Percentiles rank a stretch among this genome's conserved stretches.
Evolutionary conservation across 176 grass and related monocot genomes (phyloP).

Genomic region (Poa pratensis): DNA sequence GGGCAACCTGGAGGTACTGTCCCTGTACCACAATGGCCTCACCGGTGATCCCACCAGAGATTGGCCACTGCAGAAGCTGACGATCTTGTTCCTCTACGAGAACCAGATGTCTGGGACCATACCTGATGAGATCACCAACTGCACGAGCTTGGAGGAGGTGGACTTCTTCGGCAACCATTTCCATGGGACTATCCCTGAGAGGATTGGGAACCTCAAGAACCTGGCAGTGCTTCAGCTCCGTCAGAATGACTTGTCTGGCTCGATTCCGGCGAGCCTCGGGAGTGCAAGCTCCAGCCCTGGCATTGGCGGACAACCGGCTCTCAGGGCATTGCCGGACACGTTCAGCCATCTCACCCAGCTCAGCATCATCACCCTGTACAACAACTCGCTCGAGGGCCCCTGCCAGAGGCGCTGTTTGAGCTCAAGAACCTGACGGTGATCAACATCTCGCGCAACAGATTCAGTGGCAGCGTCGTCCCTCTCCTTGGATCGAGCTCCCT

Average conservation of each 20-base stretch:
- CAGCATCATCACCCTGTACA: conserved; percentile 85
- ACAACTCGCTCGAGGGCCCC: conserved; percentile 73
- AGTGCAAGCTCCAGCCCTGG: conserved; percentile 77
- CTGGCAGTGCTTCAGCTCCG: conserved; percentile 83
- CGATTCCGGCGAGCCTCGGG: conserved; percentile 79
- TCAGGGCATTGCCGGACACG: conserved; percentile 59
- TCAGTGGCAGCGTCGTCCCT: conserved; percentile 68
- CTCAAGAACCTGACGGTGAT: conserved; percentile 81
- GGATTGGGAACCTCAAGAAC: conserved; percentile 76
- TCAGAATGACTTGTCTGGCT: conserved; percentile 84
- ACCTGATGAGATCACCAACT: conserved; percentile 69
- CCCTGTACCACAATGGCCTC: conserved; percentile 86
- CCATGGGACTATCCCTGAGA: conserved; percentile 60
- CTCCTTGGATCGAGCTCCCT: conserved; percentile 70
- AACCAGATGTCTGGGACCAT: conserved; percentile 88
- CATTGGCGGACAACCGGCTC: conserved; percentile 85
- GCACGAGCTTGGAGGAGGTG: conserved; percentile 80
- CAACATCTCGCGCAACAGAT: conserved; percentile 85
- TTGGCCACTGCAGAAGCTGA: conserved; percentile 65
- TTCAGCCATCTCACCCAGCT: conserved; percentile 64
- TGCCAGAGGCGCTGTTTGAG: conserved; percentile 62
- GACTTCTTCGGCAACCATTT: conserved; percentile 98
- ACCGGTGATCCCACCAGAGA: conserved; percentile 68
- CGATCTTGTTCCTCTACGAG: conserved; percentile 80
- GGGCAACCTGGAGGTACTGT: conserved; percentile 76